Conservation (phyloP, 164 flowering plant genomes). For the Chloranthus sessilifolius region DNA sequence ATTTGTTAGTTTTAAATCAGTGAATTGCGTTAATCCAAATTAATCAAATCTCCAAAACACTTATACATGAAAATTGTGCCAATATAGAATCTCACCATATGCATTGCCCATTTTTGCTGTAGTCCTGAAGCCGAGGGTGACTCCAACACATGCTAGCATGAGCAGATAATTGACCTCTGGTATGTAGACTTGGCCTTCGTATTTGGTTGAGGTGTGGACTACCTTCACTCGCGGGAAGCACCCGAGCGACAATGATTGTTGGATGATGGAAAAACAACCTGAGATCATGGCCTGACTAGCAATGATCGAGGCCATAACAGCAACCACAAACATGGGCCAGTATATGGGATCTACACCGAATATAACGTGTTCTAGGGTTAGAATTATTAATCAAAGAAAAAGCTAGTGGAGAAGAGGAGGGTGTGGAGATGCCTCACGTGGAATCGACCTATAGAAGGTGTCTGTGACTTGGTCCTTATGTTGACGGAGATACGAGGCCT, state of each 20-base stretch:
- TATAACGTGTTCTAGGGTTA: background rate
- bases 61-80: too few species aligned
- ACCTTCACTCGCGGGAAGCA: slow-evolving; percentile 61
- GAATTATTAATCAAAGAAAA: too few species aligned
- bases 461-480: slow-evolving; percentile 24
- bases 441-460: slow-evolving; percentile 57
- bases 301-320: slow-evolving; percentile 50
- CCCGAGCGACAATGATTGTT: slow-evolving; percentile 52
- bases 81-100: slow-evolving; percentile 26
- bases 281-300: slow-evolving; percentile 68
- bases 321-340: slow-evolving; percentile 74
- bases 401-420: too few species aligned
- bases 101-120: slow-evolving; percentile 28
- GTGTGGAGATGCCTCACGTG: slow-evolving; percentile 29
- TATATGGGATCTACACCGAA: slow-evolving; percentile 34
- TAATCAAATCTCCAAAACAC: too few species aligned
- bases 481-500: slow-evolving; percentile 58
- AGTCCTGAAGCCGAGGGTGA: slow-evolving; percentile 22
- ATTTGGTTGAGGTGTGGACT: slow-evolving; percentile 51
- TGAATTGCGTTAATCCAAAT: too few species aligned
- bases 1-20: too few species aligned
- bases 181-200: slow-evolving; percentile 33
- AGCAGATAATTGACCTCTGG: slow-evolving; percentile 57
- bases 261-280: slow-evolving; percentile 54
- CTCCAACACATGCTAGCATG: slow-evolving; percentile 41